These are phyloP conservation scores for Trifolium fragiferum DNA, from an alignment of 306 rosid species.

Conservation along the genomic window DNA sequence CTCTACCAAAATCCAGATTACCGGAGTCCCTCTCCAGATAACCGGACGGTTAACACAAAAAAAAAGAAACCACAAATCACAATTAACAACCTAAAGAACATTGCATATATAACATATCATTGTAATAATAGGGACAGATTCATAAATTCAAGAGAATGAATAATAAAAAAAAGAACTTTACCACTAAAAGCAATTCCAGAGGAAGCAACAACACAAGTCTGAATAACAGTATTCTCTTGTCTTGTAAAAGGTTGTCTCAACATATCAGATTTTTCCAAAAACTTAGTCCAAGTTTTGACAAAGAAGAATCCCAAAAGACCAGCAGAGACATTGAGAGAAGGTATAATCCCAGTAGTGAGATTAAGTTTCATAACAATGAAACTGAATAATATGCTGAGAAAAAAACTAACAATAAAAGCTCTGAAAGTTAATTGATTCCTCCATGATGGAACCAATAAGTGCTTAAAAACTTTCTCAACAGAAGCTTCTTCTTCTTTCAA, in stretches of 20 bases:
- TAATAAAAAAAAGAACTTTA: conserved; percentile 39
- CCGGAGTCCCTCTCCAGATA: neutral
- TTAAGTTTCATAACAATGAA: conserved; percentile 68
- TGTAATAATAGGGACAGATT: neutral
- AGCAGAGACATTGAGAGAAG: conserved; percentile 66
- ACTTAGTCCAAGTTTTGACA: conserved; percentile 59
- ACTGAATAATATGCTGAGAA: conserved; percentile 49
- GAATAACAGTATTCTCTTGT: conserved; percentile 69
- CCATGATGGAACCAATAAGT: conserved; percentile 59
- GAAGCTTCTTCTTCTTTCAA: conserved; percentile 43
- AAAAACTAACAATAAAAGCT: conserved; percentile 59
- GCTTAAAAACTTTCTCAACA: conserved; percentile 57
- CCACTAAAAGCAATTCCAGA: conserved; percentile 71
- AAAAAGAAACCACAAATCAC: neutral
- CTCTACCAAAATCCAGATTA: neutral
- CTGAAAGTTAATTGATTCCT: conserved; percentile 53
- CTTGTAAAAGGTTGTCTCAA: conserved; percentile 61
- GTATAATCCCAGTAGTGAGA: conserved; percentile 65
- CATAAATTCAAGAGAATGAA: neutral
- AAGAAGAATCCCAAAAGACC: conserved; percentile 62
- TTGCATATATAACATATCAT: neutral
- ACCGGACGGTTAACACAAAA: neutral
- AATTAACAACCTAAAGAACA: neutral
- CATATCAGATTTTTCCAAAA: conserved; percentile 48
- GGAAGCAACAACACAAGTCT: conserved; percentile 69